Percentiles rank a stretch among this genome's conserved stretches.
Conservation (phyloP, 352 stramenopile genomes). For the Globisporangium middletonii region DNA sequence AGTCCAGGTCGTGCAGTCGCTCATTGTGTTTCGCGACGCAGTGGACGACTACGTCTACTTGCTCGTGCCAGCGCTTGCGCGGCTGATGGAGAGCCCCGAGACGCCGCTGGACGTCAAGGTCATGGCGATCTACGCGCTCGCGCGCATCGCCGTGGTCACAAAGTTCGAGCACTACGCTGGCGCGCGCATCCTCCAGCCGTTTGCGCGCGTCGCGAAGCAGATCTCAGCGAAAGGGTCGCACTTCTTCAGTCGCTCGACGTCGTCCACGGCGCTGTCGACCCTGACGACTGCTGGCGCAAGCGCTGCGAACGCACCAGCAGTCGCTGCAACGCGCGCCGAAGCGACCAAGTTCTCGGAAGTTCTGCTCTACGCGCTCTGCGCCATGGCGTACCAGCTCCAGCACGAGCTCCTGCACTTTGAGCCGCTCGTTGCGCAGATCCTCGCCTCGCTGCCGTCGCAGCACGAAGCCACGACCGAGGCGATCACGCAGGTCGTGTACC, state of each 20-base stretch:
- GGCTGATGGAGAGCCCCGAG: conserved; percentile 90
- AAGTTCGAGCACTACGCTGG: conserved; percentile 81
- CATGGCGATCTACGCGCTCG: conserved; percentile 62
- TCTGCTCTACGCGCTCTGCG: conserved; percentile 65
- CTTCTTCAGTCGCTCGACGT: conserved; percentile 55
- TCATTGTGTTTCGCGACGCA: conserved; percentile 89
- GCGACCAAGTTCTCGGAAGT: conserved; percentile 70
- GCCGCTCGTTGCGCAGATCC: conserved; percentile 59
- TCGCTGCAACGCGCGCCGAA: conserved; percentile 57
- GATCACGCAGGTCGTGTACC: conserved; percentile 43
- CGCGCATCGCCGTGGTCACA: conserved; percentile 53
- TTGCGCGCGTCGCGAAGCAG: conserved; percentile 70
- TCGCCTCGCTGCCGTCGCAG: conserved; percentile 45
- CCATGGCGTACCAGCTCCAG: conserved; percentile 74
- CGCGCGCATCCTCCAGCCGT: conserved; percentile 56
- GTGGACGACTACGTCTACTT: conserved; percentile 94
- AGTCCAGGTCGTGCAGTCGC: conserved; percentile 79
- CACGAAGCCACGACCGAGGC: conserved; percentile 30
- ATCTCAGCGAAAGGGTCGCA: conserved; percentile 59
- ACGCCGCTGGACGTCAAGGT: conserved; percentile 77
- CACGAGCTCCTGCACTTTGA: conserved; percentile 68
- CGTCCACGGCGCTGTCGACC: no score
- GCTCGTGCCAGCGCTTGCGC: conserved; percentile 90
- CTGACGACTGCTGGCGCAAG: background rate
- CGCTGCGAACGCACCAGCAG: conserved; percentile 19